Conservation (phyloP, 257 asterid species). For the Lycium barbarum region DNA sequence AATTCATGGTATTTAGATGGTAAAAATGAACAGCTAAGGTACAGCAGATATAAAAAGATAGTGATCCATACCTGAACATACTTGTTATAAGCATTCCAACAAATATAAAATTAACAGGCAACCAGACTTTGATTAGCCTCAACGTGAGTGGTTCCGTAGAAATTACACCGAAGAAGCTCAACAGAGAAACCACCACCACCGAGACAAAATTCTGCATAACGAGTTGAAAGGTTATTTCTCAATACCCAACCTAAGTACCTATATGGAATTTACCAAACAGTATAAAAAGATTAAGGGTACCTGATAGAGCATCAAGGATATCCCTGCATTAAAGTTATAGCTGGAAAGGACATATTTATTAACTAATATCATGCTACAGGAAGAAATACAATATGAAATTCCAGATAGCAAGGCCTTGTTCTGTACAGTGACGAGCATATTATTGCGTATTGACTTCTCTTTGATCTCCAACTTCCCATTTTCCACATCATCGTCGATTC, state of each 20-base stretch:
- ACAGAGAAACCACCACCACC: constrained; percentile 61
- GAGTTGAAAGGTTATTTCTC: background rate
- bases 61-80: constrained; percentile 77
- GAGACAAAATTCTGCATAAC: constrained; percentile 75
- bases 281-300: constrained; percentile 42
- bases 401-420: constrained; percentile 82
- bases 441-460: constrained; percentile 54
- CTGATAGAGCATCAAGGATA: constrained; percentile 96
- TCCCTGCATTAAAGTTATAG: constrained; percentile 83
- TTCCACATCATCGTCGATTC: constrained; percentile 69
- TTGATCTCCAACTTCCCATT: constrained; percentile 51
- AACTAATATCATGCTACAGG: constrained; percentile 90
- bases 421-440: constrained; percentile 43
- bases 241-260: background rate
- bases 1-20: background rate
- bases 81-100: constrained; percentile 96
- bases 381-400: constrained; percentile 80
- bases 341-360: constrained; percentile 92
- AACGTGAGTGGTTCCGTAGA: constrained; percentile 86
- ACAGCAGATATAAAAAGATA: background rate
- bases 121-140: constrained; percentile 88
- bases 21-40: background rate
- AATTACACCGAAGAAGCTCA: constrained; percentile 67
- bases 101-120: constrained; percentile 87
- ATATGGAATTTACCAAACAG: background rate